A percentile compares a stretch with the other conserved stretches of the same genome.
These are phyloP conservation scores for Cercospora sojina DNA, from an alignment of 2,329 filamentous ascomycete genomes.

Conservation along the genomic window DNA sequence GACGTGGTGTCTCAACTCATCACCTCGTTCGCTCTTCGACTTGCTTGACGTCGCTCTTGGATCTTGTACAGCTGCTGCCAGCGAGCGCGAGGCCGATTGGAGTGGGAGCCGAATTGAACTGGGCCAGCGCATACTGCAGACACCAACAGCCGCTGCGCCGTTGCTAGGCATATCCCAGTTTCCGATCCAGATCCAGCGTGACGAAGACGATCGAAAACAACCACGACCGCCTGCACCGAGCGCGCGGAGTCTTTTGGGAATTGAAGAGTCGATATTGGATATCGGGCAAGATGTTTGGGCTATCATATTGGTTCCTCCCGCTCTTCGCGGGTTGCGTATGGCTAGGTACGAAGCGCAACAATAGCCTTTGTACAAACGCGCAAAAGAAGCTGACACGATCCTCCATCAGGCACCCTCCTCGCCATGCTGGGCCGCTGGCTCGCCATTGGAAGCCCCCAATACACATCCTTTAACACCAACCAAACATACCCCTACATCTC, in stretches of 20 bases:
- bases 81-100: not conserved
- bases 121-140: not conserved
- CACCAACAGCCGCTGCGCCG: not conserved
- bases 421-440: conserved; percentile 71
- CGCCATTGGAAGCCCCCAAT: conserved; percentile 56
- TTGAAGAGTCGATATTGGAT: not conserved
- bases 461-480: conserved; percentile 57
- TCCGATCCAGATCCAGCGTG: not conserved
- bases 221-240: conserved; percentile 1
- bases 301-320: conserved; percentile 63
- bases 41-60: not conserved
- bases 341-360: conserved; percentile 45
- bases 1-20: not conserved
- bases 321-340: conserved; percentile 64
- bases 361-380: not conserved
- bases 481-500: conserved; percentile 60
- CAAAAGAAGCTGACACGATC: conserved; percentile 5
- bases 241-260: not conserved
- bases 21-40: not conserved
- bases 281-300: conserved; percentile 37
- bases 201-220: not conserved
- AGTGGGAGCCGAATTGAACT: no score
- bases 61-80: not conserved
- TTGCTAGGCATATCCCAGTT: conserved; percentile 1
- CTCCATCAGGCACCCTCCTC: conserved; percentile 58